Conservation (phyloP, 1,284 basidiomycete species). For the Mycosarcoma maydis region DNA sequence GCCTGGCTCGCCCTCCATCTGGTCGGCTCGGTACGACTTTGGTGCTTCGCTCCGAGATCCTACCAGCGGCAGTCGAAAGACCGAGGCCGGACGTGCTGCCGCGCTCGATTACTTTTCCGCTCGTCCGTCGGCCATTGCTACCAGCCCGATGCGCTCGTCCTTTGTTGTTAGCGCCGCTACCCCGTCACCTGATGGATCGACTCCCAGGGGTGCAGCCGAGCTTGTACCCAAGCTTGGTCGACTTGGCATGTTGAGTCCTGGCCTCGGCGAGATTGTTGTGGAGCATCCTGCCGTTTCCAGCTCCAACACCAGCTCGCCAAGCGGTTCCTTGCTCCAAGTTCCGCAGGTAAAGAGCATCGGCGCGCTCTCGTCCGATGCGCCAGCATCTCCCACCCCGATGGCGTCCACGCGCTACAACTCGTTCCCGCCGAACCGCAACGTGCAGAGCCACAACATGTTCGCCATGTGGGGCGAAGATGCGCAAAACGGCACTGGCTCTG, state of each 20-base stretch:
- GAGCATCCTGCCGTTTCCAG: conserved; percentile 43
- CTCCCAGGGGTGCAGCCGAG: conserved; percentile 36
- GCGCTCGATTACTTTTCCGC: conserved; percentile 63
- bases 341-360: conserved; percentile 13
- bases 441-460: conserved; percentile 25
- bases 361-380: conserved; percentile 1
- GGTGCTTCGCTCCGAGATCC: conserved; percentile 69
- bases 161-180: conserved; percentile 46
- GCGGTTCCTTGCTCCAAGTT: conserved; percentile 34
- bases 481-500: conserved; percentile 18
- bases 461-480: conserved; percentile 33
- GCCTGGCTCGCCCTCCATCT: conserved; percentile 55
- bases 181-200: conserved; percentile 43
- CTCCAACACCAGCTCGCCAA: conserved; percentile 36
- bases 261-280: conserved; percentile 47
- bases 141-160: conserved; percentile 32
- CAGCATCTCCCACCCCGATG: conserved; percentile 6
- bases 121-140: conserved; percentile 24
- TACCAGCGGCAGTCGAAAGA: conserved; percentile 53
- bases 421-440: conserved; percentile 47
- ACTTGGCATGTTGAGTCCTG: conserved; percentile 59
- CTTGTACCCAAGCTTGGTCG: conserved; percentile 46
- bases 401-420: conserved; percentile 45
- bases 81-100: conserved; percentile 54
- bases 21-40: conserved; percentile 70